Conservation (phyloP, 805 yeast species). For the Schwanniomyces occidentalis region DNA sequence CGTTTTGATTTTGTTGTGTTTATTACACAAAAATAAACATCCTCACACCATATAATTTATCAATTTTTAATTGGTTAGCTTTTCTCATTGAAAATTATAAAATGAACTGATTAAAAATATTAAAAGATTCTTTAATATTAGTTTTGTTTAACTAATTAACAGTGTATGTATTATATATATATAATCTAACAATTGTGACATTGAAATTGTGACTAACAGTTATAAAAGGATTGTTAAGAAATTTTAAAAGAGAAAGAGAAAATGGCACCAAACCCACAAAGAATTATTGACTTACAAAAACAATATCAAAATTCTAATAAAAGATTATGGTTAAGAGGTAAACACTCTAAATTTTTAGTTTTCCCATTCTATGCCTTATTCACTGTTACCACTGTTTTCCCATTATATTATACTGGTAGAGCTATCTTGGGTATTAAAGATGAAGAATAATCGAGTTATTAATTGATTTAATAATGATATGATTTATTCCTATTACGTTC, state of each 20-base stretch:
- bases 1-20: background rate
- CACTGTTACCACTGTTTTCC: slow-evolving; percentile 62
- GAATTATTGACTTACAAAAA: slow-evolving; percentile 47
- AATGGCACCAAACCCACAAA: slow-evolving; percentile 43
- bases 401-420: slow-evolving; percentile 70
- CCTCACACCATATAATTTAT: slow-evolving; percentile 1
- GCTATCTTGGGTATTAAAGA: slow-evolving; percentile 70
- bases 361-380: slow-evolving; percentile 80
- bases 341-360: slow-evolving; percentile 60
- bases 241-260: background rate
- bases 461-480: slow-evolving; percentile 1
- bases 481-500: no score
- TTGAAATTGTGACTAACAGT: no score
- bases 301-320: slow-evolving; percentile 43
- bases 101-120: slow-evolving; percentile 18
- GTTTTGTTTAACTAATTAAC: background rate
- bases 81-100: slow-evolving; percentile 8
- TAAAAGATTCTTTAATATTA: background rate
- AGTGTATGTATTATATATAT: background rate
- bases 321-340: slow-evolving; percentile 47
- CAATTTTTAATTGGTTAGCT: slow-evolving; percentile 2
- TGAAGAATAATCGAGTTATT: slow-evolving; percentile 10
- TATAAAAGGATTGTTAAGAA: no score
- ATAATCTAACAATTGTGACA: no score
- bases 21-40: slow-evolving; percentile 6